These are phyloP conservation scores for Enteropsectra breve DNA, from an alignment of 371 early-diverging fungal species.

Conservation along the genomic window DNA sequence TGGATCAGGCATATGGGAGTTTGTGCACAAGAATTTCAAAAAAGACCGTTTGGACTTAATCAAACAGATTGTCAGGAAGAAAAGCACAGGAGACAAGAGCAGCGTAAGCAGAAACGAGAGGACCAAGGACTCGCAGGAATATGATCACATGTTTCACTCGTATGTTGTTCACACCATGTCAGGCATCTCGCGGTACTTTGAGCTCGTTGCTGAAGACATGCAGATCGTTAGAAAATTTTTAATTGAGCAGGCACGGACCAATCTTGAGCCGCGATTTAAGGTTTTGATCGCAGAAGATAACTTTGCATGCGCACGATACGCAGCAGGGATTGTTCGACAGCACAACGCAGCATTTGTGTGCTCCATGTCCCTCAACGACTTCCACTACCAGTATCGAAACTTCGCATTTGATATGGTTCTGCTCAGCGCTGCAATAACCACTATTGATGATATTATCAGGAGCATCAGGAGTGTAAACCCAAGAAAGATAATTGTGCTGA, in stretches of 20 bases:
- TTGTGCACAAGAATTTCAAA: constrained; percentile 55
- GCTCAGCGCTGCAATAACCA: background rate
- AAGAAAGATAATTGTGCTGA: background rate
- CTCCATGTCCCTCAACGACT: background rate
- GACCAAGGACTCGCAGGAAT: background rate
- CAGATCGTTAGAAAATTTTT: background rate
- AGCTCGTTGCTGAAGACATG: background rate
- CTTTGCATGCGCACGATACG: background rate
- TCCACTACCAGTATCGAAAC: background rate
- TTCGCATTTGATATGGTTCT: background rate
- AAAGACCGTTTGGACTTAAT: constrained; percentile 45
- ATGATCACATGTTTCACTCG: background rate
- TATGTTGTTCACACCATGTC: background rate
- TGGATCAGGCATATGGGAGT: constrained; percentile 54
- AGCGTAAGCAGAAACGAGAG: constrained; percentile 3
- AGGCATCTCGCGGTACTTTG: background rate
- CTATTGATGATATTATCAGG: background rate
- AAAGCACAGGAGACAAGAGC: constrained; percentile 41
- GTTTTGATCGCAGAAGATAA: constrained; percentile 5
- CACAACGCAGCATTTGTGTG: background rate
- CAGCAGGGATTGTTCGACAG: background rate
- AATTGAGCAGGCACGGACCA: background rate
- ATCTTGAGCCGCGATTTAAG: background rate
- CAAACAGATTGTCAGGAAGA: constrained; percentile 54
- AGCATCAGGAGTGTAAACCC: background rate